Evolutionary conservation across 1,284 basidiomycete genomes (phyloP).

Genomic region (Psilocybe mexicana): DNA sequence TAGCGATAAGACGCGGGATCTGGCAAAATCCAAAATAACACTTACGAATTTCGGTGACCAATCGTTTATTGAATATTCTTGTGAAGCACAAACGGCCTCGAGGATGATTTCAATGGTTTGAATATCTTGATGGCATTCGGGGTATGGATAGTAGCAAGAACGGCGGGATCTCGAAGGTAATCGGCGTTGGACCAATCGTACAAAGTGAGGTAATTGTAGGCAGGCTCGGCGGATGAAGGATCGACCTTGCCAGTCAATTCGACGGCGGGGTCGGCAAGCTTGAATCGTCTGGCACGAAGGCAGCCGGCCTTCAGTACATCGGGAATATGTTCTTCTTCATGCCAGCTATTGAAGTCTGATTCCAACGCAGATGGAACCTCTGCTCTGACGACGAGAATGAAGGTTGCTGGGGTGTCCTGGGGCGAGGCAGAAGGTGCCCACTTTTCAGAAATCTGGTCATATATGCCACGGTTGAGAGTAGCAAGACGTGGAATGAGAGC

Average conservation of each 20-base stretch:
- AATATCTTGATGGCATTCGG: slow-evolving; percentile 4
- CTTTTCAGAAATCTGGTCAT: slow-evolving; percentile 36
- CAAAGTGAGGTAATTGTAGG: slow-evolving; percentile 10
- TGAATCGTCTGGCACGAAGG: slow-evolving; percentile 33
- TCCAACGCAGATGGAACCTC: slow-evolving; percentile 36
- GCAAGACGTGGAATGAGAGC: slow-evolving; percentile 37
- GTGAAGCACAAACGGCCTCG: slow-evolving; percentile 6
- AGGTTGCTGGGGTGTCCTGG: slow-evolving; percentile 26
- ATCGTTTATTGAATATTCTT: slow-evolving; percentile 7
- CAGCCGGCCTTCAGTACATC: slow-evolving; percentile 35
- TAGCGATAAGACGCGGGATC: no score
- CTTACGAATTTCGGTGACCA: no score
- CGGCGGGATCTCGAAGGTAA: slow-evolving; percentile 1
- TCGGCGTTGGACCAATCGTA: slow-evolving; percentile 5
- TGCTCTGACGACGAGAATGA: slow-evolving; percentile 34
- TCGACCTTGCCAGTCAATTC: slow-evolving; percentile 22
- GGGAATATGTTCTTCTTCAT: slow-evolving; percentile 37
- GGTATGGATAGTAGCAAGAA: slow-evolving; percentile 2
- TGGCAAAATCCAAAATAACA: no score
- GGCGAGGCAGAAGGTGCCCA: slow-evolving; percentile 13
- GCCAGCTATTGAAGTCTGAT: slow-evolving; percentile 43
- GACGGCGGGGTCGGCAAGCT: slow-evolving; percentile 23
- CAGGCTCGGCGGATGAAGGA: neutral
- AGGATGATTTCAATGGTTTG: neutral
- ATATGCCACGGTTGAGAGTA: slow-evolving; percentile 45